Percentiles rank a stretch among this genome's conserved stretches.
Evolutionary conservation across 2,329 filamentous ascomycete genomes (phyloP).

Genomic region (Rachicladosporium sp.): DNA sequence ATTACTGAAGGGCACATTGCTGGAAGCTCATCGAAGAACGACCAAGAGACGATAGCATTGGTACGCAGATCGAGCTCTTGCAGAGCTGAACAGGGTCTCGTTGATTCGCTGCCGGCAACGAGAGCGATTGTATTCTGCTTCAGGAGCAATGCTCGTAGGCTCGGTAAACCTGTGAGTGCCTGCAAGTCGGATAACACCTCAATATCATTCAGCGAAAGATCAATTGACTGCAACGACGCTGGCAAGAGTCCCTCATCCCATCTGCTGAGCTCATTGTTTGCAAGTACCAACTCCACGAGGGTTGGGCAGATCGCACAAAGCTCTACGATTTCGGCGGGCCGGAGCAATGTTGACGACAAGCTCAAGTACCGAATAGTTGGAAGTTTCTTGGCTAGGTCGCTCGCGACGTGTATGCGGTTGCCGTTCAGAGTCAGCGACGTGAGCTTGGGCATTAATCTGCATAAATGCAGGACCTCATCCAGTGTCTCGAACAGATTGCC

Average conservation of each 20-base stretch:
- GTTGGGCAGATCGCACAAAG: conserved; percentile 41
- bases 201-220: conserved; percentile 63
- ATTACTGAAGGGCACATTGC: conserved; percentile 58
- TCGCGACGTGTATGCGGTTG: conserved; percentile 48
- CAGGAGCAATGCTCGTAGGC: conserved; percentile 42
- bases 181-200: conserved; percentile 44
- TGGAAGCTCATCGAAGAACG: conserved; percentile 58
- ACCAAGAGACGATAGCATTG: conserved; percentile 47
- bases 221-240: conserved; percentile 47
- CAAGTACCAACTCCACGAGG: conserved; percentile 39
- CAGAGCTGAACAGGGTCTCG: conserved; percentile 22
- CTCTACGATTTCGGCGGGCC: conserved; percentile 26
- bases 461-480: conserved; percentile 57
- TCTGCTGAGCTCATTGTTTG: conserved; percentile 27
- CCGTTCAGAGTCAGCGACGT: conserved; percentile 36
- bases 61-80: conserved; percentile 33
- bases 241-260: conserved; percentile 29
- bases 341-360: conserved; percentile 36
- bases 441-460: conserved; percentile 54
- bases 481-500: conserved; percentile 66
- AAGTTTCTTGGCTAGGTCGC: not conserved
- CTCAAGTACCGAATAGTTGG: conserved; percentile 22
- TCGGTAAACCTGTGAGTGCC: conserved; percentile 46
- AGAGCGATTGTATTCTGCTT: conserved; percentile 61
- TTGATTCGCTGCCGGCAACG: conserved; percentile 13